Conservation (phyloP, 805 yeast genomes). For the Candida nemodendra region DNA sequence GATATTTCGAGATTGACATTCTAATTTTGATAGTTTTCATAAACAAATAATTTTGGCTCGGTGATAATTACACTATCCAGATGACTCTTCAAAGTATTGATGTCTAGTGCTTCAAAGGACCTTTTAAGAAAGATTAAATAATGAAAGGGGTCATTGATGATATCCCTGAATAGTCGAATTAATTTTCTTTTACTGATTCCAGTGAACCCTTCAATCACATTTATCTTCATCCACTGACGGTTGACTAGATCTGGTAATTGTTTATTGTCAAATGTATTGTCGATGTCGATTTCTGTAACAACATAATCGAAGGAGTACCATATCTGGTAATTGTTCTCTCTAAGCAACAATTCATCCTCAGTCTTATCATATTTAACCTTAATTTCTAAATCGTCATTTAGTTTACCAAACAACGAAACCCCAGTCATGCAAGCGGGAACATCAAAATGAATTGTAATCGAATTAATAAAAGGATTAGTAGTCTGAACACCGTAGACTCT, state of each 20-base stretch:
- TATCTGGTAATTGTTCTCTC: conserved; percentile 15
- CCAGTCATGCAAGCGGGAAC: conserved; percentile 88
- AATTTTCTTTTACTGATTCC: conserved; percentile 35
- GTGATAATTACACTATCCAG: conserved; percentile 6
- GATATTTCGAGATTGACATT: too few species aligned
- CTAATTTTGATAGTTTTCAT: too few species aligned
- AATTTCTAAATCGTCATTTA: conserved; percentile 35
- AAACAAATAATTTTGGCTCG: conserved; percentile 19
- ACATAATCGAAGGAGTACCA: conserved; percentile 54
- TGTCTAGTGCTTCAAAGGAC: conserved; percentile 12
- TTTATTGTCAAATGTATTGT: conserved; percentile 9
- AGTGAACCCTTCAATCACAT: conserved; percentile 37
- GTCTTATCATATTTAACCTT: conserved; percentile 69
- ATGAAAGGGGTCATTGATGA: conserved; percentile 10
- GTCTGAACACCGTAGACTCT: conserved; percentile 8
- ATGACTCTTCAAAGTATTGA: conserved; percentile 7
- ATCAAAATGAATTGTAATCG: conserved; percentile 64
- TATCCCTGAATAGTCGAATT: neutral
- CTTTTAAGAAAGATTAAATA: neutral
- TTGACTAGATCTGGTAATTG: conserved; percentile 28
- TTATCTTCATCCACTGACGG: conserved; percentile 44
- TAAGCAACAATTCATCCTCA: conserved; percentile 47
- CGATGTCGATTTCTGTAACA: conserved; percentile 39
- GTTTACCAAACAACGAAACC: conserved; percentile 68
- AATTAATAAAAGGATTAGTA: conserved; percentile 5